phyloP scores from a whole-genome alignment of 2,329 filamentous ascomycete species.

The Graphium sp. region DNA sequence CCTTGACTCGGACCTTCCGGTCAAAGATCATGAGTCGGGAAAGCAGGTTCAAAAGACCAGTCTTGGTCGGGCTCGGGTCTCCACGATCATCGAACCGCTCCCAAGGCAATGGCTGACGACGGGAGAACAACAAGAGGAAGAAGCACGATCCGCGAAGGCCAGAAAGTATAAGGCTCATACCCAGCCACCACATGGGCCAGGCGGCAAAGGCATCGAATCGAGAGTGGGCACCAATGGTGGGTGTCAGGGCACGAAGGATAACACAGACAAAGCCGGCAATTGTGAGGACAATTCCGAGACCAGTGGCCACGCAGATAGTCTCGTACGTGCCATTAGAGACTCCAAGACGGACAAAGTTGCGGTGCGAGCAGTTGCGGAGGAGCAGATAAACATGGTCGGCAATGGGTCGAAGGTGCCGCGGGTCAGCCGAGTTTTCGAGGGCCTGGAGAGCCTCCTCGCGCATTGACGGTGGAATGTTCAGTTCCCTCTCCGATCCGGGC shows the following conservation, averaged over 20 bases:
- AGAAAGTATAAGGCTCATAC: constrained; percentile 22
- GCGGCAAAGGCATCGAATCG: constrained; percentile 22
- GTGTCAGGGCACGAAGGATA: constrained; percentile 20
- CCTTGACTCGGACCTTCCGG: constrained; percentile 25
- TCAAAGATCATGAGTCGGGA: constrained; percentile 28
- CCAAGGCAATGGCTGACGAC: constrained; percentile 27
- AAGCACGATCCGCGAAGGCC: constrained; percentile 29
- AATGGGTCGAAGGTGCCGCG: constrained; percentile 20
- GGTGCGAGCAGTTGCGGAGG: constrained; percentile 27
- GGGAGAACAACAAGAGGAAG: constrained; percentile 26
- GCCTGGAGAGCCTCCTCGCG: constrained; percentile 18
- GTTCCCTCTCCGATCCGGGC: constrained; percentile 23
- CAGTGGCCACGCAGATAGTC: constrained; percentile 26
- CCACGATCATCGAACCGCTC: constrained; percentile 24
- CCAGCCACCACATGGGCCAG: constrained; percentile 28
- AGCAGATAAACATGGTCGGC: constrained; percentile 28
- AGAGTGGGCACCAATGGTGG: constrained; percentile 17
- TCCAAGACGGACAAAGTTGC: constrained; percentile 34
- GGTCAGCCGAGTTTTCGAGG: constrained; percentile 18
- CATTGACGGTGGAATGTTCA: constrained; percentile 26
- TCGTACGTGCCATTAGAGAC: constrained; percentile 33
- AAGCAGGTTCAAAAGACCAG: constrained; percentile 13
- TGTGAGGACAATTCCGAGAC: constrained; percentile 22
- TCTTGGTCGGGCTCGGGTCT: constrained; percentile 9
- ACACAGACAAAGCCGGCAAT: constrained; percentile 20